These are phyloP conservation scores for Pouteria glomerata DNA, from an alignment of 148 eudicot species.

Conservation along the genomic window DNA sequence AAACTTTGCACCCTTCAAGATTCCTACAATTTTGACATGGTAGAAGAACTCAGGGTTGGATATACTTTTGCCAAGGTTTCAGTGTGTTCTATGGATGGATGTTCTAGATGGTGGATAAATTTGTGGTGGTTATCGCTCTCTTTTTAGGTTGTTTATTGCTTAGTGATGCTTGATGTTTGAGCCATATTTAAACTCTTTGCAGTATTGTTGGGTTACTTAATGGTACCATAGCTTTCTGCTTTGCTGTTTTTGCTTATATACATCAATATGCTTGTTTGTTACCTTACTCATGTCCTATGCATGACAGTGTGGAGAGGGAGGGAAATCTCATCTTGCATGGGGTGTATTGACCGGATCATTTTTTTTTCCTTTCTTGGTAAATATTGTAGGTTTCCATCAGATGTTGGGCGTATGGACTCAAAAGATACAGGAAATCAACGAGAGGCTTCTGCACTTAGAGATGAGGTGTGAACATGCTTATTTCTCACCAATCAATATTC, in stretches of 20 bases:
- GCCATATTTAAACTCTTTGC: background rate
- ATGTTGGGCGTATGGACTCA: constrained; percentile 42
- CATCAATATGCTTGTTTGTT: background rate
- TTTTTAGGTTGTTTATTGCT: background rate
- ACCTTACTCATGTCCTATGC: background rate
- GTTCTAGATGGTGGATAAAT: no score
- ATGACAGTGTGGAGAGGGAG: background rate
- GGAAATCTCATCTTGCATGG: background rate
- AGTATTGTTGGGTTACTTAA: background rate
- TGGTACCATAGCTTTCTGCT: background rate
- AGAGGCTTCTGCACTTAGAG: constrained; percentile 84
- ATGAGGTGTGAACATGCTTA: constrained; percentile 56
- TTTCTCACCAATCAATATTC: background rate
- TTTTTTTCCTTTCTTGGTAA: background rate
- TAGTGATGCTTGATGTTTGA: constrained; percentile 1
- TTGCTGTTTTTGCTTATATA: background rate
- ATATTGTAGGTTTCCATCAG: constrained; percentile 53
- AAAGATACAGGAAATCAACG: constrained; percentile 64
- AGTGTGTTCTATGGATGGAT: background rate
- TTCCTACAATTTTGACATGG: background rate
- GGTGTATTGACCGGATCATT: background rate
- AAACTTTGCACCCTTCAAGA: no score
- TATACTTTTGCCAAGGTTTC: background rate
- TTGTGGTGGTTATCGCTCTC: no score
- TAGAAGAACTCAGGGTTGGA: background rate